A percentile compares a stretch with the other conserved stretches of the same genome.
Conservation (phyloP, 78 protist species). For the Dictyostelium firmibasis region DNA sequence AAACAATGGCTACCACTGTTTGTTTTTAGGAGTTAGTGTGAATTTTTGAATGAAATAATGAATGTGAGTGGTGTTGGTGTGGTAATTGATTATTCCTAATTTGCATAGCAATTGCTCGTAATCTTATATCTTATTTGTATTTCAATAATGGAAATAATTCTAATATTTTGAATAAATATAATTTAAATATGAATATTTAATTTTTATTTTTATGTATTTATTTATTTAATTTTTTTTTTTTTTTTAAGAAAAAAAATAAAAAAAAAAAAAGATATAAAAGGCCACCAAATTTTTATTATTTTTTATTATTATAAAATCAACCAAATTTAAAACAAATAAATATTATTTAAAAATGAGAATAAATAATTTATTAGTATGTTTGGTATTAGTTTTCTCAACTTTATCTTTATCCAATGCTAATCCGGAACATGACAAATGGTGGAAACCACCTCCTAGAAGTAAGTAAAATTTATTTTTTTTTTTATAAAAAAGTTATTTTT, state of each 20-base stretch:
- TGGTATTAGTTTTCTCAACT: neutral
- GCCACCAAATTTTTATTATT: too few species aligned
- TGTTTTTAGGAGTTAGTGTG: too few species aligned
- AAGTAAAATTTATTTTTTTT: neutral
- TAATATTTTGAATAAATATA: neutral
- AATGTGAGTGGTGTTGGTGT: neutral
- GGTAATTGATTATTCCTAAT: neutral
- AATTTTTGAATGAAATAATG: too few species aligned
- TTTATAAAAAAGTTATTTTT: neutral
- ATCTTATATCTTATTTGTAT: neutral
- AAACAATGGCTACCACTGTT: too few species aligned
- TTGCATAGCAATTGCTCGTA: neutral
- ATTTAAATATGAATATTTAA: too few species aligned
- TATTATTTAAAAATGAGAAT: neutral
- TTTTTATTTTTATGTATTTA: too few species aligned
- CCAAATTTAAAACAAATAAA: too few species aligned
- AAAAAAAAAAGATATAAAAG: neutral
- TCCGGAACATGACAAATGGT: neutral
- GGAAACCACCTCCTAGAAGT: neutral
- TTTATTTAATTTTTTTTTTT: too few species aligned
- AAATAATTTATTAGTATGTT: neutral
- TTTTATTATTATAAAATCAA: neutral
- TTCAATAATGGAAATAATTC: neutral
- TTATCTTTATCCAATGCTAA: neutral
- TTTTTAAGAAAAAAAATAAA: too few species aligned